Evolutionary conservation across 805 yeast species (phyloP).

Genomic region (Schizosaccharomyces cryophilus): DNA sequence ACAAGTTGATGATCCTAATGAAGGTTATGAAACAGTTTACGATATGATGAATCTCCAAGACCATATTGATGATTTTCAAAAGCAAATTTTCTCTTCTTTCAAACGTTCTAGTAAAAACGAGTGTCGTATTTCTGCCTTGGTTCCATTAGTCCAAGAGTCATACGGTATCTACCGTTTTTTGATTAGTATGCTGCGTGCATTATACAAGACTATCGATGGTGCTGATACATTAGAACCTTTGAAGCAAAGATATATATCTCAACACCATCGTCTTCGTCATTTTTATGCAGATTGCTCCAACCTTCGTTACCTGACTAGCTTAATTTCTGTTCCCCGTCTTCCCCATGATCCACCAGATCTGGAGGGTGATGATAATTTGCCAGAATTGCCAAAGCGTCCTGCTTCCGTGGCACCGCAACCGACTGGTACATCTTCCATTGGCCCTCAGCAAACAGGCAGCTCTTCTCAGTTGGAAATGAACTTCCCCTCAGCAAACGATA

Average conservation of each 20-base stretch:
- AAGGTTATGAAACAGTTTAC: constrained; percentile 60
- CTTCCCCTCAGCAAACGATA: not conserved
- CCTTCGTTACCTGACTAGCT: constrained; percentile 51
- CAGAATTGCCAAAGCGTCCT: constrained; percentile 20
- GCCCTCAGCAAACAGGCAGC: constrained; percentile 3
- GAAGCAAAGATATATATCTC: constrained; percentile 42
- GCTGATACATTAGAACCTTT: constrained; percentile 59
- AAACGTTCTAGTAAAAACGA: constrained; percentile 34
- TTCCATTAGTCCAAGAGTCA: constrained; percentile 73
- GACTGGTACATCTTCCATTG: constrained; percentile 8
- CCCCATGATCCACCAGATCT: constrained; percentile 36
- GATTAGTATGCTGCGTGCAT: constrained; percentile 73
- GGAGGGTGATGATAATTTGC: constrained; percentile 18
- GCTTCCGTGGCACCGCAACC: constrained; percentile 8
- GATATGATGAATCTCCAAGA: constrained; percentile 76
- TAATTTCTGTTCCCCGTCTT: constrained; percentile 56
- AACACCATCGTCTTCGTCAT: constrained; percentile 45
- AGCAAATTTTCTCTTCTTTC: constrained; percentile 48
- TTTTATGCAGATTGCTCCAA: constrained; percentile 80
- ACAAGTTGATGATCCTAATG: constrained; percentile 79
- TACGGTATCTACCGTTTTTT: constrained; percentile 80
- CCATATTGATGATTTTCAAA: constrained; percentile 51
- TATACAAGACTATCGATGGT: constrained; percentile 47
- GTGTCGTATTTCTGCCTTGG: constrained; percentile 64
- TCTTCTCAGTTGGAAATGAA: not conserved